Conservation (phyloP, 2,329 filamentous ascomycete species). For the Huntiella decipiens region DNA sequence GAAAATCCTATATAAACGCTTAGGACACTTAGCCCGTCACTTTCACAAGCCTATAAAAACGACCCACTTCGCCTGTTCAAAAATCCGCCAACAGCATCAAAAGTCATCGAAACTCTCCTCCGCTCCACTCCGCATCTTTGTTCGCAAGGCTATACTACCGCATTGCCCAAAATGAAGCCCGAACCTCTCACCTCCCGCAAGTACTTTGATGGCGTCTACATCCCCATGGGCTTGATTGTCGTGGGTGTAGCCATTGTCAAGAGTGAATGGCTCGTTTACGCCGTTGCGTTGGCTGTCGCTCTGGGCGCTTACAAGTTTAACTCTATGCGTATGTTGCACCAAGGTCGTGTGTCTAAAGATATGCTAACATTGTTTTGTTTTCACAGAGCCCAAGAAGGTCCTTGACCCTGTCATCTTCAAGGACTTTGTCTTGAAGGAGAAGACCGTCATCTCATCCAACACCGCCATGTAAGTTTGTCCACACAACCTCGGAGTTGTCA, state of each 20-base stretch:
- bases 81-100: too few species aligned
- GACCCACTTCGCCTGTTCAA: too few species aligned
- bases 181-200: slow-evolving; percentile 33
- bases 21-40: too few species aligned
- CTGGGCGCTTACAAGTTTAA: slow-evolving; percentile 56
- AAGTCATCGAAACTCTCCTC: too few species aligned
- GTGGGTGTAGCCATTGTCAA: slow-evolving; percentile 62
- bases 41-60: too few species aligned
- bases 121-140: too few species aligned
- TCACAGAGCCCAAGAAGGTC: slow-evolving; percentile 54
- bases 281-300: slow-evolving; percentile 43
- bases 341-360: neutral
- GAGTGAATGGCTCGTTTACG: slow-evolving; percentile 55
- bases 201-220: slow-evolving; percentile 63
- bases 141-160: too few species aligned
- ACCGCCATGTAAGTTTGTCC: slow-evolving; percentile 58
- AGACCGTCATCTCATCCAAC: slow-evolving; percentile 93
- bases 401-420: slow-evolving; percentile 80
- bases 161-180: slow-evolving; percentile 16
- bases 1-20: too few species aligned
- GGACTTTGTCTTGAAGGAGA: slow-evolving; percentile 81
- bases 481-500: neutral
- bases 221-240: slow-evolving; percentile 63
- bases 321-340: slow-evolving; percentile 41
- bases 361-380: slow-evolving; percentile 2